phyloP scores from a whole-genome alignment of 202 grass and related monocot genomes.

The Musa balbisiana region DNA sequence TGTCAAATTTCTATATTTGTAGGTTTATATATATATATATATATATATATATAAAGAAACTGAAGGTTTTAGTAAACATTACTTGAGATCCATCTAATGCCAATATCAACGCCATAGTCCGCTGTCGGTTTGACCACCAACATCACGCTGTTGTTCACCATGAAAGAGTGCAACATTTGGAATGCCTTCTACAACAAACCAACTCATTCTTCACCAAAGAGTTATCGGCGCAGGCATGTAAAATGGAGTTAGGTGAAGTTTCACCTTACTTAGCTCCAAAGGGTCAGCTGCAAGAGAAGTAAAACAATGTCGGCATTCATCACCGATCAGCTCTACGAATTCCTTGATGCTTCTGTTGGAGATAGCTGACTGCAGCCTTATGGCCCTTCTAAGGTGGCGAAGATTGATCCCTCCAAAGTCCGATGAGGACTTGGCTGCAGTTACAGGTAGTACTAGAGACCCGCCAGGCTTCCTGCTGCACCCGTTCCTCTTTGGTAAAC shows the following conservation, averaged over 20 bases:
- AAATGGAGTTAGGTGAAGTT: neutral
- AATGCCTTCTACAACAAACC: conserved; percentile 32
- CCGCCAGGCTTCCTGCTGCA: neutral
- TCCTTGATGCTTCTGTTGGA: conserved; percentile 62
- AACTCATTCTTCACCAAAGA: too few species aligned
- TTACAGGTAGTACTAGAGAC: neutral
- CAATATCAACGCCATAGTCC: conserved; percentile 51
- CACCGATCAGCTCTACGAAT: conserved; percentile 35
- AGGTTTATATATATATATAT: neutral
- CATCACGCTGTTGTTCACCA: conserved; percentile 45
- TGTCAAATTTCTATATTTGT: too few species aligned
- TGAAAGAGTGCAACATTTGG: conserved; percentile 28
- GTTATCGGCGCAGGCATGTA: too few species aligned
- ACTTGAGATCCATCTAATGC: conserved; percentile 40
- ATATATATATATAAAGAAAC: neutral
- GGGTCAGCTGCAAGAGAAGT: conserved; percentile 18
- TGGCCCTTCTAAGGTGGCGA: conserved; percentile 39
- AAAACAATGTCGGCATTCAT: conserved; percentile 44
- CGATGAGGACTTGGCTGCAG: neutral
- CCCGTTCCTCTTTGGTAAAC: neutral
- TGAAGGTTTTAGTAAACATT: conserved; percentile 25
- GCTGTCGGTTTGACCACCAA: conserved; percentile 50
- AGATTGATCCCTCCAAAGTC: conserved; percentile 31
- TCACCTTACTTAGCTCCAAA: conserved; percentile 44
- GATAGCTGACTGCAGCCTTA: conserved; percentile 59